Evolutionary conservation across 169 alveolate genomes (phyloP), one percentile per base, ranked within the genome.

Genomic region (Miamiensis avidus): DNA sequence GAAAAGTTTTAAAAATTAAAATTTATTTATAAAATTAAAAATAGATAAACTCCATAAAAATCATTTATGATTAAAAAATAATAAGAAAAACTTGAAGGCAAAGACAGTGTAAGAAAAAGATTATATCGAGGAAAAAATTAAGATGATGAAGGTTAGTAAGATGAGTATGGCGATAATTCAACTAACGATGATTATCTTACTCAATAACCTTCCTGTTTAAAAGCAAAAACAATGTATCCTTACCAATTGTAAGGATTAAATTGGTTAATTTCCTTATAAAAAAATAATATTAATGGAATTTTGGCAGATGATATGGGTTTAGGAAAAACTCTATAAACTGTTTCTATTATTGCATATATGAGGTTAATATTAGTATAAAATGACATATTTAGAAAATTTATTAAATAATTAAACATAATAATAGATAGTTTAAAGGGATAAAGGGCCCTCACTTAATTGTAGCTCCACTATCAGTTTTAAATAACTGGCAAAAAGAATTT

Each of bases 401-500:
- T 49, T 49, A 49, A 49, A 49, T 49, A 49, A 49, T 49, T 49
- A 20, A 11, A 76, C 32, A 30, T 91, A 64, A 76, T 81, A 11
- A 11, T 49, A 49, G 69, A 49, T 86, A 91, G 76, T 31, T 77
- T 33, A 82, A 94, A 76, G 74, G 78, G 27, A 89, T 90, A 16
- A 82, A 82, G 73, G 98, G 97, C 26, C 99, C 99, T 20, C 99
- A 97, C 91, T 88, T 98, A 84, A 96, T 98, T 75, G 98, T 98
- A n/a, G 99, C 95, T 0, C 99, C 99, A 0, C 91, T 96, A 79
- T 96, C 98, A 1, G 97, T 99, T 11, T 98, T 98, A 29, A 98
- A 98, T 74, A 97, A 98, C 88, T 98, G 99, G 99, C 92, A 96
- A 81, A 94, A 98, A 34, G 99, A 98, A 88, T 87, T 95, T 77